These are phyloP conservation scores for Coemansia sp. DNA, from an alignment of 192 early-diverging fungal genomes.

Conservation along the genomic window DNA sequence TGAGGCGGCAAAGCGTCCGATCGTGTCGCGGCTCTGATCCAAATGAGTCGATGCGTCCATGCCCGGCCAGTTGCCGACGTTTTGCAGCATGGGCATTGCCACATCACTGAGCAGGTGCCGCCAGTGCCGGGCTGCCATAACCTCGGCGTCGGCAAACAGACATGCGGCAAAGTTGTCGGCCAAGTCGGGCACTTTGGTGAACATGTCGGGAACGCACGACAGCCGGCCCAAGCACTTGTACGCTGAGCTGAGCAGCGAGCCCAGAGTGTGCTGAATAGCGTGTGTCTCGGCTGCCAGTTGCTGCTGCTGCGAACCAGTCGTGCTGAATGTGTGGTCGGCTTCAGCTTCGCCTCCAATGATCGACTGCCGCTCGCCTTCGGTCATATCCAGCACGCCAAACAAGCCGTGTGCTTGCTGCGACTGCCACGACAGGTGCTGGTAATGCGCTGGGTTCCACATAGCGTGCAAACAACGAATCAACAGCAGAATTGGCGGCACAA, in stretches of 20 bases:
- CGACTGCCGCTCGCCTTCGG: slow-evolving; percentile 16
- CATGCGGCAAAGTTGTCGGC: slow-evolving; percentile 23
- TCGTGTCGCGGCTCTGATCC: background rate
- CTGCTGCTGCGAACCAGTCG: slow-evolving; percentile 1
- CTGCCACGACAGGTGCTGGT: slow-evolving; percentile 29
- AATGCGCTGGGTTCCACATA: slow-evolving; percentile 35
- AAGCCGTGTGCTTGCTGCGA: slow-evolving; percentile 18
- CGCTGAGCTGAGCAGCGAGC: slow-evolving; percentile 20
- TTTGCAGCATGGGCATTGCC: slow-evolving; percentile 15
- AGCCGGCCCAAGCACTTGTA: slow-evolving; percentile 39
- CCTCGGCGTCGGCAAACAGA: slow-evolving; percentile 32
- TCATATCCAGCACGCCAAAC: slow-evolving; percentile 39
- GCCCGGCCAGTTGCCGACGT: slow-evolving; percentile 42
- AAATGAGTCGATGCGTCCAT: background rate
- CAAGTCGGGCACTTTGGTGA: slow-evolving; percentile 9
- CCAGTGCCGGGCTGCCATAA: slow-evolving; percentile 39
- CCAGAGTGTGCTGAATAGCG: slow-evolving; percentile 23
- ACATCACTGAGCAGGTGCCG: slow-evolving; percentile 25
- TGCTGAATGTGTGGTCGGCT: background rate
- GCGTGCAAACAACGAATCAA: slow-evolving; percentile 37
- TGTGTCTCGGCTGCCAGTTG: slow-evolving; percentile 12
- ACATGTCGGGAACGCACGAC: slow-evolving; percentile 16
- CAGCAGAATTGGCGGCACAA: slow-evolving; percentile 24
- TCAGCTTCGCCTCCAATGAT: slow-evolving; percentile 12
- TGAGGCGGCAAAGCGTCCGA: slow-evolving; percentile 13